These are phyloP conservation scores for Xerocomellus chrysenteron DNA, from an alignment of 768 basidiomycete genomes.

Conservation along the genomic window DNA sequence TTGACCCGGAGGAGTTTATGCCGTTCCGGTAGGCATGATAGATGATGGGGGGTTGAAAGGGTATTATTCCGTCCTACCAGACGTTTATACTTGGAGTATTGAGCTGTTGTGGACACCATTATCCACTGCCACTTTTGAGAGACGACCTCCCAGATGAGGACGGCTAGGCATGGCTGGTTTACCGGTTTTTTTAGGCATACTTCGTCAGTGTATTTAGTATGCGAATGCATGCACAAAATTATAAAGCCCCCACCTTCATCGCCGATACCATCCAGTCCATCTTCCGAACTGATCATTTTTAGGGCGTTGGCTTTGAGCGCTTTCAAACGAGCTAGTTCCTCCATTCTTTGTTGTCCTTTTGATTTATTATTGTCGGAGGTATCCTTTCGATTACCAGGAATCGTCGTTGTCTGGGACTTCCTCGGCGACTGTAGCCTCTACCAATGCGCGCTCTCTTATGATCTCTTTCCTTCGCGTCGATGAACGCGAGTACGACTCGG, in stretches of 20 bases:
- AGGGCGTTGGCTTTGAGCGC: conserved; percentile 84
- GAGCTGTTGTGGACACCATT: conserved; percentile 10
- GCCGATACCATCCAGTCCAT: conserved; percentile 46
- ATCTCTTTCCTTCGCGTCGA: conserved; percentile 74
- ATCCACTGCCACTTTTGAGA: conserved; percentile 5
- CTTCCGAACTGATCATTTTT: conserved; percentile 68
- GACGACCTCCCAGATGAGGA: background rate
- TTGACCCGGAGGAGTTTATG: background rate
- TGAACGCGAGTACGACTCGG: conserved; percentile 50
- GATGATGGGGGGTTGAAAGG: background rate
- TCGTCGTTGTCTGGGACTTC: conserved; percentile 62
- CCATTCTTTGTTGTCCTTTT: conserved; percentile 40
- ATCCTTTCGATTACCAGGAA: conserved; percentile 39
- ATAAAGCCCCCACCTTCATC: conserved; percentile 24
- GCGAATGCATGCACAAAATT: no score
- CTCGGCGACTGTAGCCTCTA: conserved; percentile 69
- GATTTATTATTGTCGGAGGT: conserved; percentile 52
- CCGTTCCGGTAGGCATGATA: conserved; percentile 9
- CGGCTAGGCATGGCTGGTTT: background rate
- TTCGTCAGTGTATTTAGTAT: background rate
- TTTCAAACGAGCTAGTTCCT: conserved; percentile 80
- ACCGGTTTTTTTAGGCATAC: conserved; percentile 8
- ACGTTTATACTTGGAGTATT: conserved; percentile 12
- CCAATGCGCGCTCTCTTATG: conserved; percentile 61
- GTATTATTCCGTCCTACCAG: background rate